Base-by-base conservation (phyloP, 257 asterid species). In the Perilla frutescens region DNA sequence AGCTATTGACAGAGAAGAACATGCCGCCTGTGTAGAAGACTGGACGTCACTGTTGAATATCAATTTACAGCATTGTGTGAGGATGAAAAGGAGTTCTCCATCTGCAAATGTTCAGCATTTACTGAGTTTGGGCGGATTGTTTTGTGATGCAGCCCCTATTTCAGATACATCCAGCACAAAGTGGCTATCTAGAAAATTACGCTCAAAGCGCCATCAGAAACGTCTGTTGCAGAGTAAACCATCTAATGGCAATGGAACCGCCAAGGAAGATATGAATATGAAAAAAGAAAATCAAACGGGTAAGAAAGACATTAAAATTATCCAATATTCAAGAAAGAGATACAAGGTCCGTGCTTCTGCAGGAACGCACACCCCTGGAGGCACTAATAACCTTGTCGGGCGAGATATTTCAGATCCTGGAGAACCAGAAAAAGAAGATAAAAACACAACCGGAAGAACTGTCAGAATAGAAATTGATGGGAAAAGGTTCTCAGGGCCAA, bases 141-240 rank as follows among this genome's bases (percentile, higher is more conserved):
- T 87, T 76, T 70, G 86, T 61, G 86, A 73, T 50, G 71, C 66
- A 68, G 69, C 79, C 77, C 79, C 68, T 14, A 45, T 74, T 62
- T 77, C 81, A 39, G 82, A 81, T 62, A 48, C 79, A 57, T 80
- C 83, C 62, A 51, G 76, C 59, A 36, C 81, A 31, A 82, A 84
- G 74, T 95, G 99, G 98, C 77, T 70, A 64, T 90, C 96, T 64
- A 86, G 97, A 79, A 95, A 90, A 82, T 78, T 71, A 20, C 98
- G 99, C 71, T 83, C 99, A 43, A 90, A 74, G 62, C 85, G 92
- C 73, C 74, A 68, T 67, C 47, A 41, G 45, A 84, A 82, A 64
- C 65, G 29, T 59, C 43, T 79, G 45, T 54, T 67, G 68, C 79
- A 63, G 51, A 76, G 67, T 12, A 83, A 84, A 78, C 78, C 77